Evolutionary conservation across 257 asterid genomes (phyloP).

Genomic region (Buddleja alternifolia): DNA sequence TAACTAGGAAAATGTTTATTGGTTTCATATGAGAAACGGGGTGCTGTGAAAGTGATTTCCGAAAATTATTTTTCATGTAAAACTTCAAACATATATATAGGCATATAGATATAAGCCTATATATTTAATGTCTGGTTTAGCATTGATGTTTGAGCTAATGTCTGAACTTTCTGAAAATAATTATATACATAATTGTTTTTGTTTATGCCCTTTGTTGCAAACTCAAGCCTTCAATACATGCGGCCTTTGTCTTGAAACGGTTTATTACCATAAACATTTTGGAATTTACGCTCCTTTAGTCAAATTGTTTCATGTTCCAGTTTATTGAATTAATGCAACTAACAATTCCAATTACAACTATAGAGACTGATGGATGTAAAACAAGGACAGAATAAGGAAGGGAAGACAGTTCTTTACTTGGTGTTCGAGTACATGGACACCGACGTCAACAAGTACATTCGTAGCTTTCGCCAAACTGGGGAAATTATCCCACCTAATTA

Average conservation of each 20-base stretch:
- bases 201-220: too few relatives aligned
- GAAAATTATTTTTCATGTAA: too few relatives aligned
- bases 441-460: conserved; percentile 84
- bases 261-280: neutral
- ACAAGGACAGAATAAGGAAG: conserved; percentile 88
- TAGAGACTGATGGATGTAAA: conserved; percentile 89
- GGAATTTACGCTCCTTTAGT: neutral
- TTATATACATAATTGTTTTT: too few relatives aligned
- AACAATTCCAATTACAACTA: neutral
- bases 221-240: too few relatives aligned
- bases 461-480: conserved; percentile 64
- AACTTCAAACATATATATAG: too few relatives aligned
- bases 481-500: conserved; percentile 53
- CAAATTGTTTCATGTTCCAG: neutral
- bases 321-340: neutral
- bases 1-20: too few relatives aligned
- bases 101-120: too few relatives aligned
- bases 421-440: conserved; percentile 96
- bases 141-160: too few relatives aligned
- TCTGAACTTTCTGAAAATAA: too few relatives aligned
- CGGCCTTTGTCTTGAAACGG: neutral
- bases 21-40: too few relatives aligned
- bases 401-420: conserved; percentile 85
- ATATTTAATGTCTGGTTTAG: too few relatives aligned
- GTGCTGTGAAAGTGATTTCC: too few relatives aligned